Evolutionary conservation across 208 protist genomes (phyloP), one percentile per base, ranked within the genome.

Genomic region (Trypanosomatidae sp.): DNA sequence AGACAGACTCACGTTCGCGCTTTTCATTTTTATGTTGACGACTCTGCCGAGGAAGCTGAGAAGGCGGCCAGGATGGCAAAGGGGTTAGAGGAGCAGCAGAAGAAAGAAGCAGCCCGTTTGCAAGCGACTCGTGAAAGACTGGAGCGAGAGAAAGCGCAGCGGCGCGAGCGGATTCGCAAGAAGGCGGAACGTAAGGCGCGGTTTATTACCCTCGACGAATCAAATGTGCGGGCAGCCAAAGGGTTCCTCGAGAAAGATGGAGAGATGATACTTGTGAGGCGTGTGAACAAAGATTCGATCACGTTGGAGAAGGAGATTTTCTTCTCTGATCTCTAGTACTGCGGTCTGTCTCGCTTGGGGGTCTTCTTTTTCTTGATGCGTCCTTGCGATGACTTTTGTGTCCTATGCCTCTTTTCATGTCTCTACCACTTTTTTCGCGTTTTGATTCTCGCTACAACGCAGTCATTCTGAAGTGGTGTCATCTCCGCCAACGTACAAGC

Each of bases 191-290:
- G 83, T 47, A 72, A 71, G 52, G 41, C 47, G 43, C 47, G 56
- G 49, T 96, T 94, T 72, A 28, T 78, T 13, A 60, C 68, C 33
- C 69, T 55, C 12, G 91, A 96, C 67, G 68, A 66, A 36, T 71
- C 69, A 1, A 82, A 91, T 72, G 78, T 93, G 30, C 56, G 72
- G 12, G n/a, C 62, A 22, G 91, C 89, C 15, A 74, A 62, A 55
- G 53, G 79, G 55, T 80, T 74, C 58, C 43, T 75, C 15, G 43
- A 79, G 12, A 66, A 78, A 30, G 88, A 93, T 77, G 88, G 87
- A 43, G 89, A 94, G 41, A 84, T 92, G 73, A 85, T 96, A 78
- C 79, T 96, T 66, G 81, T 96, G 36, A 82, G 91, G 39, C 81
- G 85, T 22, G 88, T 92, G n/a, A 30, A 74, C 9, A 71, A 66